These are phyloP conservation scores for Cucurbita argyrosperma DNA, from an alignment of 306 rosid genomes.

Conservation along the genomic window DNA sequence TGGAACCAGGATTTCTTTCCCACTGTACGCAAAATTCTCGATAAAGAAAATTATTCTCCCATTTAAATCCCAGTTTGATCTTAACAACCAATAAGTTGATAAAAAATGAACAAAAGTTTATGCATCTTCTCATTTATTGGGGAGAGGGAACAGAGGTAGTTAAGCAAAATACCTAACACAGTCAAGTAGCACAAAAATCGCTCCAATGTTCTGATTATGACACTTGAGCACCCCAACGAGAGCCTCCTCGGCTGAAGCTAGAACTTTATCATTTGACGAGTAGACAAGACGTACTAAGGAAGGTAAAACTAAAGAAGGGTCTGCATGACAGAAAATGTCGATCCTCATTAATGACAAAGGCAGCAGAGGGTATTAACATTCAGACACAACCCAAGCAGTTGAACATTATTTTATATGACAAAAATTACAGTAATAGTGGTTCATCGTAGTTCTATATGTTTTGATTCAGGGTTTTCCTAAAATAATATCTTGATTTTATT, in stretches of 20 bases:
- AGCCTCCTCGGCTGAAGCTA: conserved; percentile 49
- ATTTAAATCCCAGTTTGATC: background rate
- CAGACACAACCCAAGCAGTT: background rate
- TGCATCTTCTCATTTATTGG: background rate
- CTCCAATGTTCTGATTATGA: conserved; percentile 48
- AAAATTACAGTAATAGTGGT: background rate
- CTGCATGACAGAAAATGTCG: conserved; percentile 26
- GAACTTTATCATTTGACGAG: conserved; percentile 35
- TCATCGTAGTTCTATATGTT: background rate
- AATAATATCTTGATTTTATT: background rate
- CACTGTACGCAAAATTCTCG: background rate
- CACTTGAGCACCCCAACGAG: conserved; percentile 42
- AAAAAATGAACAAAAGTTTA: background rate
- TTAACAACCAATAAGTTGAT: background rate
- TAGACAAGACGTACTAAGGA: conserved; percentile 46
- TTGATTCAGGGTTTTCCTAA: background rate
- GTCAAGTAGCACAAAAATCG: conserved; percentile 63
- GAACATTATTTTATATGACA: background rate
- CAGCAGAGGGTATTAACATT: background rate
- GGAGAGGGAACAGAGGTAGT: background rate
- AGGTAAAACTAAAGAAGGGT: conserved; percentile 53
- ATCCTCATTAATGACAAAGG: background rate
- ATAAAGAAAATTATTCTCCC: background rate
- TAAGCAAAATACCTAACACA: conserved; percentile 47
- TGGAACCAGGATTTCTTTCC: background rate